These are phyloP conservation scores for Salix caprea DNA, from an alignment of 345 rosid species.

Conservation along the genomic window DNA sequence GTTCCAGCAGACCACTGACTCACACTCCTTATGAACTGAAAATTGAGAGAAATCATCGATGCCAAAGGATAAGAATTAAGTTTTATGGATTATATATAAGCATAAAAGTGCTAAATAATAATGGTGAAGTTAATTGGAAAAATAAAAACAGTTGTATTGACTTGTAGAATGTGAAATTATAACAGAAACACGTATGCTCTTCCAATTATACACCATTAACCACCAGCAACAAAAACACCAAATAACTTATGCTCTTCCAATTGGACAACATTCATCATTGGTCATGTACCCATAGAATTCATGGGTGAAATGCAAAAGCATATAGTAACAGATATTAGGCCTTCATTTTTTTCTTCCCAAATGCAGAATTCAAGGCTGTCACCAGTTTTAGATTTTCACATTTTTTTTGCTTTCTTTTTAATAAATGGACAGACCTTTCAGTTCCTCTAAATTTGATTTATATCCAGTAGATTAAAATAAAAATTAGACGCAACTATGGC, in stretches of 20 bases:
- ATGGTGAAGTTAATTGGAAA: no score
- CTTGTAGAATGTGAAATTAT: background rate
- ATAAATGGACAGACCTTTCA: background rate
- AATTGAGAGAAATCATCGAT: constrained; percentile 7
- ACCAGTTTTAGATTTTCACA: background rate
- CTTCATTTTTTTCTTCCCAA: background rate
- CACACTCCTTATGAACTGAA: constrained; percentile 85
- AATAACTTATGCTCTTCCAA: constrained; percentile 1
- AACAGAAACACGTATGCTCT: background rate
- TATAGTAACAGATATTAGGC: background rate
- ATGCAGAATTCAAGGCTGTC: background rate
- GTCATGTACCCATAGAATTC: constrained; percentile 6
- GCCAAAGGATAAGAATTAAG: constrained; percentile 1
- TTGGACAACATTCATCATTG: background rate
- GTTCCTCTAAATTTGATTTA: background rate
- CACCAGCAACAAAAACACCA: background rate
- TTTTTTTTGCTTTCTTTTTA: background rate
- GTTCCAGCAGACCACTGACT: constrained; percentile 99
- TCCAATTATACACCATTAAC: no score
- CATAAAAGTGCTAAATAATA: background rate
- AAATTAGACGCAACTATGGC: background rate
- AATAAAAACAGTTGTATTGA: background rate
- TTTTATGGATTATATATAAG: background rate
- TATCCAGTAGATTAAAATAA: background rate
- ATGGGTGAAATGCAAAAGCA: background rate